These are phyloP conservation scores for Calocera cornea DNA, from an alignment of 768 basidiomycete species.

Conservation along the genomic window DNA sequence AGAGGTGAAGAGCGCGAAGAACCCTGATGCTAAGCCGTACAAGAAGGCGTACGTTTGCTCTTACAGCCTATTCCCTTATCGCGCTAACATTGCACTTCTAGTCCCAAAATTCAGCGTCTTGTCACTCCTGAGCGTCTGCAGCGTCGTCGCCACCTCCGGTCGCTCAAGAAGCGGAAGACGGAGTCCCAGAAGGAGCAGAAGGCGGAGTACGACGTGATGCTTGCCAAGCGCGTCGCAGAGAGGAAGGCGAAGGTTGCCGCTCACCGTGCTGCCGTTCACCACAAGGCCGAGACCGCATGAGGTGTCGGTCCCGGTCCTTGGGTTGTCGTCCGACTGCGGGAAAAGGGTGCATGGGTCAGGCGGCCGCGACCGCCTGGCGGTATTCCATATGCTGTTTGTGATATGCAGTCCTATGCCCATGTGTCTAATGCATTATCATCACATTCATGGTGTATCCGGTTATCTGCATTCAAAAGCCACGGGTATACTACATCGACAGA, in stretches of 20 bases:
- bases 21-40: slow-evolving; percentile 81
- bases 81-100: slow-evolving; percentile 19
- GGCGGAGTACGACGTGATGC: slow-evolving; percentile 76
- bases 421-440: slow-evolving; percentile 4
- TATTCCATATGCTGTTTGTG: background rate
- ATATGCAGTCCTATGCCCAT: slow-evolving; percentile 5
- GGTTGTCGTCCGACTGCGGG: background rate
- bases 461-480: background rate
- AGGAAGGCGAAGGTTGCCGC: slow-evolving; percentile 65
- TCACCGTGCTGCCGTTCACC: background rate
- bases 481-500: no score
- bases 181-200: slow-evolving; percentile 93
- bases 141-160: slow-evolving; percentile 81
- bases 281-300: background rate
- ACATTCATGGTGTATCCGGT: background rate
- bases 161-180: slow-evolving; percentile 76
- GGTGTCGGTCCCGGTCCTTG: background rate
- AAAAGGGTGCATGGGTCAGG: background rate
- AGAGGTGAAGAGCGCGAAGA: slow-evolving; percentile 81
- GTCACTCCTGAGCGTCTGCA: slow-evolving; percentile 93
- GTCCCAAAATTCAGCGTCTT: slow-evolving; percentile 93
- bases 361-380: background rate
- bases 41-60: slow-evolving; percentile 64
- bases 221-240: slow-evolving; percentile 83
- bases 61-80: background rate